Base-by-base conservation (phyloP, 805 yeast genomes). In the Candida railenensis region DNA sequence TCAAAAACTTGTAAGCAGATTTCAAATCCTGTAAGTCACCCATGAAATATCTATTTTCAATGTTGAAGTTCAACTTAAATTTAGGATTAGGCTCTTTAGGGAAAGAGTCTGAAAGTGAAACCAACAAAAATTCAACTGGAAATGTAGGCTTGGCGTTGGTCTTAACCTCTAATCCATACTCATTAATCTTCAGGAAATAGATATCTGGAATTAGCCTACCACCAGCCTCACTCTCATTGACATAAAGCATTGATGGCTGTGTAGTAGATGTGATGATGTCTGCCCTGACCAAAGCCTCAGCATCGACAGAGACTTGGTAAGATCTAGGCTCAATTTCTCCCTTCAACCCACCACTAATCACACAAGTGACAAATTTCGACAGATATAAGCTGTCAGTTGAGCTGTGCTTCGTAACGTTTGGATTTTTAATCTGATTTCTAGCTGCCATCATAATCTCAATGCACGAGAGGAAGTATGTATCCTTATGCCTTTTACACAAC, bases 171-270 rank as follows among this genome's bases (percentile, higher is more conserved):
- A 89, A 70, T 3, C 88, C 88, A 66, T 94, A 94, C 67, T 94
- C 97, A 61, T 94, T 94, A 49, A 81, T 77, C 61, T 81, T 83
- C 65, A 83, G 82, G 73, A 86, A 94, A 58, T 88, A 87, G 21
- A 94, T 85, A 51, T 94, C 99, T 0, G 99, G 99, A 14, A 94
- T 98, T 55, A 92, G 94, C 46, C 97, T 77, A 8, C 74, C 77
- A 16, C 77, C 74, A 36, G 80, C 79, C 25, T 81, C 85, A 58
- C 34, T 22, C 22, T 81, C 85, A 58, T 88, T 86, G 52, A 94
- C 83, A 55, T 82, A 85, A 61, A 92, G 83, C 73, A 85, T 82
- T 18, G 90, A 82, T 0, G 99, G 97, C 59, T 90, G 92, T 0
- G 97, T 88, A 1, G 96, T 87, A 0, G 96, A 92, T 28, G 84